Conservation (phyloP, 495 filamentous ascomycete genomes). For the Aspergillus carlsbadensis region DNA sequence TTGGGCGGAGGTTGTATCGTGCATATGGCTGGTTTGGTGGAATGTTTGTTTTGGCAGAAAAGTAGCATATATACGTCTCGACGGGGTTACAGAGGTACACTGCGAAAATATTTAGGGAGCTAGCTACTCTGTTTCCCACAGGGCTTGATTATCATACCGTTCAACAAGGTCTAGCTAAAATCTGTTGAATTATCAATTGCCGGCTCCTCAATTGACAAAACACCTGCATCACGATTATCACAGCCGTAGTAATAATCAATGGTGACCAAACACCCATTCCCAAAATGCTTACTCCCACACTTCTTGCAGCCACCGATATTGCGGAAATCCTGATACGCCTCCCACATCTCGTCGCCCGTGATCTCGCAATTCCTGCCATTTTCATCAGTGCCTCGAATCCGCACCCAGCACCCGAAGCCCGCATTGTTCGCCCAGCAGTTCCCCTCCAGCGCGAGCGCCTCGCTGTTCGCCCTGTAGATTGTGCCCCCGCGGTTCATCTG, state of each 20-base stretch:
- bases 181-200: no score
- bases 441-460: no score
- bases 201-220: no score
- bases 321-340: constrained; percentile 18
- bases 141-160: no score
- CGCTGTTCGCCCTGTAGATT: constrained; percentile 13
- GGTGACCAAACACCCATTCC: constrained; percentile 15
- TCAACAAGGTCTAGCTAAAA: no score
- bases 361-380: constrained; percentile 9
- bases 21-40: constrained; percentile 47
- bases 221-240: constrained; percentile 12
- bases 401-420: no score
- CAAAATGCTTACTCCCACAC: constrained; percentile 10
- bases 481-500: constrained; percentile 8
- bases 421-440: no score
- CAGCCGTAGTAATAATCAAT: constrained; percentile 18
- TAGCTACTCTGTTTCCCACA: no score
- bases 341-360: constrained; percentile 16
- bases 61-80: no score
- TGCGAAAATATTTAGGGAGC: no score
- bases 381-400: no score
- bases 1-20: constrained; percentile 43
- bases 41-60: constrained; percentile 35
- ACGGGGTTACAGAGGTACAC: no score
- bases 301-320: constrained; percentile 17